Evolutionary conservation across 1,284 basidiomycete genomes (phyloP).

Genomic region (Cutaneotrichosporon cutaneum): DNA sequence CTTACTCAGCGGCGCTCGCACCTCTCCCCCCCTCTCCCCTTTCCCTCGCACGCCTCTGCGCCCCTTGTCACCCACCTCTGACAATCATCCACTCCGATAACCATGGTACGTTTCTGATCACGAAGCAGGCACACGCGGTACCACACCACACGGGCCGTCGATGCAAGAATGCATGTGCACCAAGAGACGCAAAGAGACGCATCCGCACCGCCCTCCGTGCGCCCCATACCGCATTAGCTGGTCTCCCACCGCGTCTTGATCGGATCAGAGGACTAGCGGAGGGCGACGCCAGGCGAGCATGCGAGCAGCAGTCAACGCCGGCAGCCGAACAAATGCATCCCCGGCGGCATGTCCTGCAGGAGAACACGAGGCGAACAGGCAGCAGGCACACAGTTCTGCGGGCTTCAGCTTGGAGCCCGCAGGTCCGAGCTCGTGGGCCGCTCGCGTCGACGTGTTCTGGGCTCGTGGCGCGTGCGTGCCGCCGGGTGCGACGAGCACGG

Average conservation of each 20-base stretch:
- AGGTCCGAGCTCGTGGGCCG: not conserved
- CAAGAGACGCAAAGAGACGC: not conserved
- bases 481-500: not conserved
- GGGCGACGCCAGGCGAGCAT: too few relatives aligned
- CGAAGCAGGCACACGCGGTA: not conserved
- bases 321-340: not conserved
- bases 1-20: not conserved
- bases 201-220: not conserved
- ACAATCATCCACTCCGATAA: not conserved
- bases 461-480: not conserved
- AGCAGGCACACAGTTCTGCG: not conserved
- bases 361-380: not conserved
- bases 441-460: not conserved
- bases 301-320: not conserved
- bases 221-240: not conserved
- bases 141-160: not conserved
- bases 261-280: not conserved
- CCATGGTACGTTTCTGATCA: not conserved
- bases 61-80: not conserved
- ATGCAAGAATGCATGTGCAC: not conserved
- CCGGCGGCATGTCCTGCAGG: not conserved
- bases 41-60: not conserved
- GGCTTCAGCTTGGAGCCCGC: not conserved
- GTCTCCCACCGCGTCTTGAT: not conserved
- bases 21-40: not conserved